Conservation (phyloP, 495 filamentous ascomycete species). For the Echria macrotheca region DNA sequence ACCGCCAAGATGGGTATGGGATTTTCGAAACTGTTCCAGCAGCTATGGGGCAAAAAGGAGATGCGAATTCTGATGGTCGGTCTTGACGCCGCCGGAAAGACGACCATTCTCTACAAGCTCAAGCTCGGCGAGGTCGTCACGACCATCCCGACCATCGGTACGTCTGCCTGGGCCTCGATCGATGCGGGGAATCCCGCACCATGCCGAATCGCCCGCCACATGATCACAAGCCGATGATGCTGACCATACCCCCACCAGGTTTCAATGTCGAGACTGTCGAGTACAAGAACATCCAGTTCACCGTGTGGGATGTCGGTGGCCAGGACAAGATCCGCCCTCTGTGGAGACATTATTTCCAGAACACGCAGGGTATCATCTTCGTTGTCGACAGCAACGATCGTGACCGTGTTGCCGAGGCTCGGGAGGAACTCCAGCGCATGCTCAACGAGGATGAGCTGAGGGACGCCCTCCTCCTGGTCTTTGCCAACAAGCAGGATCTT, state of each 20-base stretch:
- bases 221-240: slow-evolving; percentile 8
- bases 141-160: slow-evolving; percentile 99
- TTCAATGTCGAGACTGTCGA: slow-evolving; percentile 99
- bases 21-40: slow-evolving; percentile 54
- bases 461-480: slow-evolving; percentile 95
- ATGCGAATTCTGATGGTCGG: slow-evolving; percentile 99
- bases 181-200: slow-evolving; percentile 2
- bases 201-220: too few relatives aligned
- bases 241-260: slow-evolving; percentile 51
- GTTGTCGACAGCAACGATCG: slow-evolving; percentile 99
- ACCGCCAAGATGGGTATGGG: slow-evolving; percentile 31
- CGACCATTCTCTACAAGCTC: slow-evolving; percentile 99
- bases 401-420: slow-evolving; percentile 97
- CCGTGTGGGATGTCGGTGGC: slow-evolving; percentile 99
- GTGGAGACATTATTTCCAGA: slow-evolving; percentile 99
- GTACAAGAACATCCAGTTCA: slow-evolving; percentile 99
- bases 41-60: slow-evolving; percentile 98
- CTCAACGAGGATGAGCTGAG: slow-evolving; percentile 99
- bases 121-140: slow-evolving; percentile 99
- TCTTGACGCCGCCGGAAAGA: slow-evolving; percentile 98
- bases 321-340: slow-evolving; percentile 99
- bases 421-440: slow-evolving; percentile 99
- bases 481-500: slow-evolving; percentile 99
- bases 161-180: slow-evolving; percentile 34
- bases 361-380: slow-evolving; percentile 99